Conservation (phyloP, 768 basidiomycete species). For the Cubamyces lactineus region DNA sequence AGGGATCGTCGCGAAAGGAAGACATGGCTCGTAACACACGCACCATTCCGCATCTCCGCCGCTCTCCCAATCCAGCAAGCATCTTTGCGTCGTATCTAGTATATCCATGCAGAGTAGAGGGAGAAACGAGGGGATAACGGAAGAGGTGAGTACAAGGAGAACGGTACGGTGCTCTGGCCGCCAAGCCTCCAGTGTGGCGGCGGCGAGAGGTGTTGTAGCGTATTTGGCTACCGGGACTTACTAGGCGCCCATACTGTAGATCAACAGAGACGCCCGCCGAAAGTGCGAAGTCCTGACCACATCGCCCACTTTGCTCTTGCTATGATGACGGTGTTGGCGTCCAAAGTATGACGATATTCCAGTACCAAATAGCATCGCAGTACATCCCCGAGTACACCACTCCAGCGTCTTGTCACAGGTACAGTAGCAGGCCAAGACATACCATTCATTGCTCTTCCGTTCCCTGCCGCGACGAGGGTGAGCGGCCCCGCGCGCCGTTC, state of each 20-base stretch:
- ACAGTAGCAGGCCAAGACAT: neutral
- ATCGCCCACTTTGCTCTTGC: too few relatives aligned
- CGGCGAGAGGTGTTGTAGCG: slow-evolving; percentile 7
- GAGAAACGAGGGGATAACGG: slow-evolving; percentile 7
- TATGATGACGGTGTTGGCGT: too few relatives aligned
- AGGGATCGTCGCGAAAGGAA: slow-evolving; percentile 19
- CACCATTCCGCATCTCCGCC: slow-evolving; percentile 70
- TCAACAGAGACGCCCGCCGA: neutral
- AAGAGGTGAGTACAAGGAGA: slow-evolving; percentile 9
- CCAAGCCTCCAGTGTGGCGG: slow-evolving; percentile 8
- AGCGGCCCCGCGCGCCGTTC: neutral
- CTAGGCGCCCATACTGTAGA: too few relatives aligned
- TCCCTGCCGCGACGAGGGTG: neutral
- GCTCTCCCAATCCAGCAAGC: slow-evolving; percentile 56
- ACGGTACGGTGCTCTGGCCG: neutral
- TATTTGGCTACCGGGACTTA: slow-evolving; percentile 1
- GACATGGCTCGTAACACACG: slow-evolving; percentile 34
- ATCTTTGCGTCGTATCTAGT: slow-evolving; percentile 53
- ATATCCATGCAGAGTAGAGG: slow-evolving; percentile 54
- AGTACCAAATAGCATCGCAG: too few relatives aligned
- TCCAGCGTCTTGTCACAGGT: too few relatives aligned
- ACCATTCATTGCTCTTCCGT: neutral
- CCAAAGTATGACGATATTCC: too few relatives aligned
- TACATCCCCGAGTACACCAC: too few relatives aligned
- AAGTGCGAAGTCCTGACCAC: neutral